These are phyloP conservation scores for Kluyveromyces nonfermentans DNA, from an alignment of 805 yeast genomes.

Conservation along the genomic window DNA sequence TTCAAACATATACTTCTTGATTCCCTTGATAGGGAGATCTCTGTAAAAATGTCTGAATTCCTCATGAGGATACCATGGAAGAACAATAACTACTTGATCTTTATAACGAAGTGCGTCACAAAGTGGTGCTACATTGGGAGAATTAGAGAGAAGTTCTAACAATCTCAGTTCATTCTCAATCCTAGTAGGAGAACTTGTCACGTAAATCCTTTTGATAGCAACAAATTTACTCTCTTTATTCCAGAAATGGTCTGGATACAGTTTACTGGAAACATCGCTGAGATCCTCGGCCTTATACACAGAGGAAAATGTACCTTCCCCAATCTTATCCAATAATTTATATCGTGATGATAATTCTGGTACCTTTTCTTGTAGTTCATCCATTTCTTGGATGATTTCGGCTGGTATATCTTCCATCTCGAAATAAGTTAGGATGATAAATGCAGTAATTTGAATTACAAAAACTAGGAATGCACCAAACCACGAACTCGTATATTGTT, in stretches of 20 bases:
- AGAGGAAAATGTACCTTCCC: slow-evolving; percentile 86
- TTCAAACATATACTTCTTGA: slow-evolving; percentile 71
- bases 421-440: too few species aligned
- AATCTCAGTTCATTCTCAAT: slow-evolving; percentile 81
- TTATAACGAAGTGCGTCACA: slow-evolving; percentile 78
- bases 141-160: slow-evolving; percentile 58
- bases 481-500: background rate
- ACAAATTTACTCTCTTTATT: slow-evolving; percentile 39
- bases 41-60: slow-evolving; percentile 84
- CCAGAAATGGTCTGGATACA: slow-evolving; percentile 26
- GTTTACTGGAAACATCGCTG: slow-evolving; percentile 25
- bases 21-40: slow-evolving; percentile 69
- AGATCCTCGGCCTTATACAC: slow-evolving; percentile 44
- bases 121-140: slow-evolving; percentile 74
- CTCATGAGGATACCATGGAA: slow-evolving; percentile 84
- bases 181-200: slow-evolving; percentile 88
- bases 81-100: slow-evolving; percentile 88
- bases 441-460: too few species aligned
- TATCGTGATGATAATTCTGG: slow-evolving; percentile 35
- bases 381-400: slow-evolving; percentile 51
- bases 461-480: background rate
- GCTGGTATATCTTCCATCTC: slow-evolving; percentile 40
- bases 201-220: slow-evolving; percentile 89
- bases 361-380: slow-evolving; percentile 43
- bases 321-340: slow-evolving; percentile 36